Conservation (phyloP, 2,329 filamentous ascomycete genomes). For the Berkeleyomyces basicola region DNA sequence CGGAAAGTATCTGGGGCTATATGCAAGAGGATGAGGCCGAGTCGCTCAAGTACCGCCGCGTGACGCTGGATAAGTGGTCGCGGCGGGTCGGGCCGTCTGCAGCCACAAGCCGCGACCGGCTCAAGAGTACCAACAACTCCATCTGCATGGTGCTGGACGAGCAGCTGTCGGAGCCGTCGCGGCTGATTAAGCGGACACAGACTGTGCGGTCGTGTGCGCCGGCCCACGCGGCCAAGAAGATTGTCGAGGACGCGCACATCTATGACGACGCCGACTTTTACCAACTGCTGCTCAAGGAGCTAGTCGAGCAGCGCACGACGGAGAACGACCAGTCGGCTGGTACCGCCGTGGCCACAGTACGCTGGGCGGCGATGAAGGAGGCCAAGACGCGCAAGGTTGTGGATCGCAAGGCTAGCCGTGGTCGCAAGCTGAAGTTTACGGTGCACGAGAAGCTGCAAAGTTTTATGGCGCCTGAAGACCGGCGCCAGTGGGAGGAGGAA, state of each 20-base stretch:
- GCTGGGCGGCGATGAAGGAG: constrained; percentile 50
- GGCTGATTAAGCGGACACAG: constrained; percentile 51
- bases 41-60: constrained; percentile 44
- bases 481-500: constrained; percentile 60
- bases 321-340: constrained; percentile 40
- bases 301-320: constrained; percentile 73
- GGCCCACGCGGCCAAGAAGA: constrained; percentile 41
- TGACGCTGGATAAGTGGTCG: constrained; percentile 80
- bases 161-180: constrained; percentile 49
- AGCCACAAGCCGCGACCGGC: constrained; percentile 15
- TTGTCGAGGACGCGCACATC: constrained; percentile 43
- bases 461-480: constrained; percentile 88
- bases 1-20: constrained; percentile 52
- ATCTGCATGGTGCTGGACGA: constrained; percentile 52
- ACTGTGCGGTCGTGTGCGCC: constrained; percentile 64
- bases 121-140: constrained; percentile 28
- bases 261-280: constrained; percentile 97
- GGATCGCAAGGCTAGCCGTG: constrained; percentile 90
- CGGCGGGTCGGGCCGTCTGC: constrained; percentile 44
- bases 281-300: constrained; percentile 76
- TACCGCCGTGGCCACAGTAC: constrained; percentile 42
- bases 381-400: constrained; percentile 69
- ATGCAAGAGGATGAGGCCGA: constrained; percentile 50
- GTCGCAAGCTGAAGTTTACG: constrained; percentile 81
- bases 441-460: constrained; percentile 96